These are phyloP conservation scores for Avena insularis DNA, from an alignment of 176 grass and related monocot genomes.

Conservation along the genomic window DNA sequence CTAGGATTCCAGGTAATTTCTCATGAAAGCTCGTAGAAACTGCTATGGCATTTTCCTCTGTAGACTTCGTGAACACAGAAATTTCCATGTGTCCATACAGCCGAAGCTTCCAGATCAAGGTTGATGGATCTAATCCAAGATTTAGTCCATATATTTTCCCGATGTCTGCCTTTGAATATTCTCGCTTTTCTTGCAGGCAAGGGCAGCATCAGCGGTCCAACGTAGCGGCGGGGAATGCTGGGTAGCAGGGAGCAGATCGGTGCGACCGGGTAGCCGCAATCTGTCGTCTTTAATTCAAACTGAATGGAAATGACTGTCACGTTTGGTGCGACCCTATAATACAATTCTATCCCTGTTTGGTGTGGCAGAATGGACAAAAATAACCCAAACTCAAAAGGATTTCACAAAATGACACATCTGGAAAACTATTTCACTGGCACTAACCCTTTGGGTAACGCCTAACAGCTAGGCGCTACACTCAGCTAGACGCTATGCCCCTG, in stretches of 20 bases:
- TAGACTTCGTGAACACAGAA: background rate
- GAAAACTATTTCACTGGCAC: no score
- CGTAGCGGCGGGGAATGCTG: slow-evolving; percentile 26
- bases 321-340: no score
- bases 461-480: no score
- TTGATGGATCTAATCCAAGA: slow-evolving; percentile 12
- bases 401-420: no score
- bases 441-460: no score
- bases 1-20: slow-evolving; percentile 15
- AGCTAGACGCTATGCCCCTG: no score
- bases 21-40: slow-evolving; percentile 8
- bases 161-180: slow-evolving; percentile 23
- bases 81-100: background rate
- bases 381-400: no score
- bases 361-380: no score
- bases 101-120: slow-evolving; percentile 21
- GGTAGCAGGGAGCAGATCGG: slow-evolving; percentile 38
- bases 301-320: background rate
- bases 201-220: slow-evolving; percentile 22
- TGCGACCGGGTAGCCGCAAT: background rate
- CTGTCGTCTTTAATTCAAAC: background rate
- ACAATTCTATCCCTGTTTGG: background rate
- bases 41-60: background rate
- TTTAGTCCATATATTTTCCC: background rate
- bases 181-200: background rate